Percentiles rank a stretch among this genome's conserved stretches.
These are phyloP conservation scores for Camelina hispida DNA, from an alignment of 345 rosid genomes.

Conservation along the genomic window DNA sequence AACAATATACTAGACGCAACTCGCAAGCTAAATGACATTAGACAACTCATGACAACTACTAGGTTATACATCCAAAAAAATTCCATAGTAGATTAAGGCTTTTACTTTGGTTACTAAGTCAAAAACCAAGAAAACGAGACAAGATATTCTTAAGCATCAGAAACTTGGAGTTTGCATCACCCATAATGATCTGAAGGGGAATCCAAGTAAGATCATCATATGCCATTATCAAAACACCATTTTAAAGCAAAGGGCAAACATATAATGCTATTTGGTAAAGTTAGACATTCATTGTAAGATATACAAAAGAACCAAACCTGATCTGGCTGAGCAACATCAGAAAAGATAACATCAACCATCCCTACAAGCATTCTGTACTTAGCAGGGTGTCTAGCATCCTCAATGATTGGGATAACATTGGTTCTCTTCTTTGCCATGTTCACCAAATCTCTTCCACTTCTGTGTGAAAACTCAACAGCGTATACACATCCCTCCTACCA, in stretches of 20 bases:
- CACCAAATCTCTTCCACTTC: conserved; percentile 97
- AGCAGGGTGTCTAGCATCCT: conserved; percentile 98
- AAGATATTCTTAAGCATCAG: conserved; percentile 37
- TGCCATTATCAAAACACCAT: conserved; percentile 37
- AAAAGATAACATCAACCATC: conserved; percentile 98
- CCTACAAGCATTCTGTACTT: conserved; percentile 99
- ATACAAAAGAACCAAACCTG: conserved; percentile 63
- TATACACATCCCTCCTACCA: conserved; percentile 84
- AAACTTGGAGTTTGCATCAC: conserved; percentile 68
- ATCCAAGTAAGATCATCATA: conserved; percentile 65
- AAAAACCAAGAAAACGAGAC: not conserved
- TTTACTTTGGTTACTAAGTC: not conserved
- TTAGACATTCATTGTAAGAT: not conserved
- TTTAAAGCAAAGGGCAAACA: not conserved
- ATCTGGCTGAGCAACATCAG: conserved; percentile 99
- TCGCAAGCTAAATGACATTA: not conserved
- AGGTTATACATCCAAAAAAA: not conserved
- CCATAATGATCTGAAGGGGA: conserved; percentile 71
- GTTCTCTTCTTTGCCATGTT: conserved; percentile 99
- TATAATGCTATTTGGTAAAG: not conserved
- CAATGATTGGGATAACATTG: conserved; percentile 92
- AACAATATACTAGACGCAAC: not conserved
- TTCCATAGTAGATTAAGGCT: not conserved
- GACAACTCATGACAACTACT: not conserved
- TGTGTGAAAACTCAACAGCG: conserved; percentile 95